phyloP scores from a whole-genome alignment of 768 basidiomycete genomes.

The Erythrobasidium yunnanense region DNA sequence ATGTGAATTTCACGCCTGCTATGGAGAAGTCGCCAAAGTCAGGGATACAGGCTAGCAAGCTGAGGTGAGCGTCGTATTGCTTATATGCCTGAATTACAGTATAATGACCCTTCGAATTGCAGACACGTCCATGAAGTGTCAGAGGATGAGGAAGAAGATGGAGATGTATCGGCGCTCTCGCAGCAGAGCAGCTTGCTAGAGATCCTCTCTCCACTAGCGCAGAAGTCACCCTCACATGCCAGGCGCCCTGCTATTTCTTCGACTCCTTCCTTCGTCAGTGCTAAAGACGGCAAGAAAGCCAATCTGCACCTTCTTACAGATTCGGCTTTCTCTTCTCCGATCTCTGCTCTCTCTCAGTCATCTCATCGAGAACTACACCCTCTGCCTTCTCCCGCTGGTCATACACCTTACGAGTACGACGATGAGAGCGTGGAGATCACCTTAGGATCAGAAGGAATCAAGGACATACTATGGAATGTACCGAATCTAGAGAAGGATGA shows the following conservation, averaged over 20 bases:
- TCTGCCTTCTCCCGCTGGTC: no score
- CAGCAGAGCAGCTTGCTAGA: not conserved
- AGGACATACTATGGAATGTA: slow-evolving; percentile 19
- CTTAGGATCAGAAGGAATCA: not conserved
- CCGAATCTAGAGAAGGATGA: not conserved
- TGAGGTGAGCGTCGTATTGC: not conserved
- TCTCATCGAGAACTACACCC: no score
- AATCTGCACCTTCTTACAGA: no score
- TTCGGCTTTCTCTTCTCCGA: no score
- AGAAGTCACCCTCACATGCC: no score
- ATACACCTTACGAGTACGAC: not conserved
- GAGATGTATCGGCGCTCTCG: not conserved
- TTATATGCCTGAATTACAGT: not conserved
- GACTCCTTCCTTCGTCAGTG: no score
- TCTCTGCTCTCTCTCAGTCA: no score
- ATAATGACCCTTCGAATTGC: no score
- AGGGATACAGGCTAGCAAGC: not conserved
- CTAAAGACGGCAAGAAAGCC: no score
- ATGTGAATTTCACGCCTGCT: not conserved
- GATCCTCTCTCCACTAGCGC: not conserved
- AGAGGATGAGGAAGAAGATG: not conserved
- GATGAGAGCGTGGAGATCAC: not conserved
- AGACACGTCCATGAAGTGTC: not conserved
- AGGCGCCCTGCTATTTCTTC: no score
- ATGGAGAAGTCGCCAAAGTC: not conserved